Percentiles rank a stretch among this genome's conserved stretches.
Conservation (phyloP, 495 filamentous ascomycete genomes). For the Penicillium canescens region DNA sequence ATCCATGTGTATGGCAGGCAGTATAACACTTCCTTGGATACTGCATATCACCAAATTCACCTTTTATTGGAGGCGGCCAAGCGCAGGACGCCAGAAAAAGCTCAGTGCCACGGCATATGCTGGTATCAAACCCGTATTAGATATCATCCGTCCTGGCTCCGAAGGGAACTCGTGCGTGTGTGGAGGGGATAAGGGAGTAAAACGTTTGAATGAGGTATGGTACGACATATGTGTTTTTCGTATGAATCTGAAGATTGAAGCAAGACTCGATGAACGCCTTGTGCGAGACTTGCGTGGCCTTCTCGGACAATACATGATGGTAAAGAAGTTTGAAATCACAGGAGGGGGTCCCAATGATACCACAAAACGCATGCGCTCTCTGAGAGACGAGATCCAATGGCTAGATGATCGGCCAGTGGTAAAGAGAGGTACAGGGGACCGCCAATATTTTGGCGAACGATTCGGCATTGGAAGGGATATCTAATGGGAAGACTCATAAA, state of each 20-base stretch:
- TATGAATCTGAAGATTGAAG: not conserved
- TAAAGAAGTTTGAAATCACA: not conserved
- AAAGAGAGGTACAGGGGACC: not conserved
- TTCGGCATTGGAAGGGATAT: constrained; percentile 1
- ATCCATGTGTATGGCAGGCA: not conserved
- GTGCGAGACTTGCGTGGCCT: not conserved
- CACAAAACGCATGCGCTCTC: not conserved
- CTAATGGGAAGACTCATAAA: not conserved
- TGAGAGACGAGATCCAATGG: constrained; percentile 1
- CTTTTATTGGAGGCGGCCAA: not conserved
- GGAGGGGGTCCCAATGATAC: not conserved
- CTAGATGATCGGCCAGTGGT: not conserved
- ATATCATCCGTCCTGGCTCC: not conserved
- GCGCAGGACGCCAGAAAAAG: not conserved
- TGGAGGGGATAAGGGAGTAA: not conserved
- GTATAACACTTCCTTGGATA: not conserved
- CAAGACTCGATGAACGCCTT: not conserved
- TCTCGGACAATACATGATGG: not conserved
- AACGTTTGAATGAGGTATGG: not conserved
- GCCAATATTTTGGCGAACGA: not conserved
- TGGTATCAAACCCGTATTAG: not conserved
- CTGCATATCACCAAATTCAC: not conserved
- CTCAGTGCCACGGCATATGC: not conserved
- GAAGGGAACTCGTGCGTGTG: not conserved
- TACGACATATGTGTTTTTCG: not conserved